phyloP scores from a whole-genome alignment of 192 early-diverging fungal species.

The Coemansia sp. region DNA sequence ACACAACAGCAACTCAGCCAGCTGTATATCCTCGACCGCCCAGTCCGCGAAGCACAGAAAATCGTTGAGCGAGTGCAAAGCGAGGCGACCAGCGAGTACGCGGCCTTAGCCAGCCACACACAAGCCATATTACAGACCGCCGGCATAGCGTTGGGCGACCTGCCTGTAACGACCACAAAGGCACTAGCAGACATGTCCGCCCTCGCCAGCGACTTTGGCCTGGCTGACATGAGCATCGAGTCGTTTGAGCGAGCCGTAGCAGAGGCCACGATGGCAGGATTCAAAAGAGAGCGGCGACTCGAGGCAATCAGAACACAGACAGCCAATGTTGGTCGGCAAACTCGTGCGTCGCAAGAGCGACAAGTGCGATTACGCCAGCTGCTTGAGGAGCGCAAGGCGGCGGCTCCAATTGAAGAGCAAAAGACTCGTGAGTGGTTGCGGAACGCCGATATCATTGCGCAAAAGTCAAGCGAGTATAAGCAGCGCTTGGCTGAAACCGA shows the following conservation, averaged over 20 bases:
- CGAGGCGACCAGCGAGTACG: constrained; percentile 38
- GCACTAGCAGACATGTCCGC: constrained; percentile 33
- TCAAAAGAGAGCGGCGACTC: constrained; percentile 16
- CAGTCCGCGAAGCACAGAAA: constrained; percentile 1
- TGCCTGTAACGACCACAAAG: constrained; percentile 16
- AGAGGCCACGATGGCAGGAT: constrained; percentile 17
- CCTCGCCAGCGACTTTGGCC: constrained; percentile 18
- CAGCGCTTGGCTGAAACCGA: constrained; percentile 23
- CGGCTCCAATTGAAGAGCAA: constrained; percentile 40
- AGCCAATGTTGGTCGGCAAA: neutral
- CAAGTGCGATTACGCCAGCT: constrained; percentile 19
- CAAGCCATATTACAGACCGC: constrained; percentile 24
- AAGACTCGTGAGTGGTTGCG: constrained; percentile 54
- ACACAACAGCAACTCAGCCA: constrained; percentile 23
- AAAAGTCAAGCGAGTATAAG: constrained; percentile 45
- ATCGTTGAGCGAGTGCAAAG: constrained; percentile 20
- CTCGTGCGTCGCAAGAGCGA: constrained; percentile 26
- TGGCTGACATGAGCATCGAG: constrained; percentile 26
- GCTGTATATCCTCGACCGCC: constrained; percentile 14
- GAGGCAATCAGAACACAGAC: constrained; percentile 9
- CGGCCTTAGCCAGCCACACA: constrained; percentile 16
- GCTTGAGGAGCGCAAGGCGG: constrained; percentile 19
- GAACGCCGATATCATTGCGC: constrained; percentile 38
- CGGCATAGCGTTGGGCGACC: constrained; percentile 9
- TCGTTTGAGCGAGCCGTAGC: constrained; percentile 41